A percentile compares a stretch with the other conserved stretches of the same genome.
These are phyloP conservation scores for Agaricales sp. DNA, from an alignment of 1,284 basidiomycete species.

Conservation along the genomic window DNA sequence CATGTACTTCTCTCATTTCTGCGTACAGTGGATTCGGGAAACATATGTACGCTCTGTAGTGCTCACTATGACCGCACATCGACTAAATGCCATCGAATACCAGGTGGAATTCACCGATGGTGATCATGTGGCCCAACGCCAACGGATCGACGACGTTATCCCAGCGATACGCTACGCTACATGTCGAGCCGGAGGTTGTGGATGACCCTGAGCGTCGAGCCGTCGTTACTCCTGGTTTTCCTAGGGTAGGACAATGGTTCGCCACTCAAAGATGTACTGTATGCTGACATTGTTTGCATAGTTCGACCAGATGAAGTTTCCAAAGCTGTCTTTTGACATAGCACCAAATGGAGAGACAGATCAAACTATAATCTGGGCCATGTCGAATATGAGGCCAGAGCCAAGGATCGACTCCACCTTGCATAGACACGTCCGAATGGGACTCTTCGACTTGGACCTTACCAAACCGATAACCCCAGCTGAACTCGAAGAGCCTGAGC, in stretches of 20 bases:
- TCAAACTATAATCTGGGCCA: slow-evolving; percentile 49
- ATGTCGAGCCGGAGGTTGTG: slow-evolving; percentile 22
- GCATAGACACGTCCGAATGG: slow-evolving; percentile 32
- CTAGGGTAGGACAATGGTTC: background rate
- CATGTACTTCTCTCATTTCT: background rate
- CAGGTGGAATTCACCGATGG: slow-evolving; percentile 23
- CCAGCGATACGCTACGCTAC: slow-evolving; percentile 20
- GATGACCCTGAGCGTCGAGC: slow-evolving; percentile 1
- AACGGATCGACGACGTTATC: slow-evolving; percentile 31
- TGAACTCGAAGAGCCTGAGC: background rate
- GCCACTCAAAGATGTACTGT: no score
- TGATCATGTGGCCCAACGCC: slow-evolving; percentile 36
- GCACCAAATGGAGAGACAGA: slow-evolving; percentile 18
- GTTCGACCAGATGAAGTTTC: background rate
- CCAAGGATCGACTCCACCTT: slow-evolving; percentile 27
- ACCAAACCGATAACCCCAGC: slow-evolving; percentile 22
- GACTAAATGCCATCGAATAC: background rate
- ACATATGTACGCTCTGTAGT: background rate
- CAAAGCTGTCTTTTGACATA: slow-evolving; percentile 14
- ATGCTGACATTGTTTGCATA: background rate
- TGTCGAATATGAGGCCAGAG: slow-evolving; percentile 32
- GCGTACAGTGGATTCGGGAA: background rate
- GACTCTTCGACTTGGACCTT: slow-evolving; percentile 34
- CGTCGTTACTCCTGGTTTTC: background rate
- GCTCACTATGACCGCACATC: background rate